Conservation (phyloP, 441 rosid genomes). For the Adansonia madagascariensis region DNA sequence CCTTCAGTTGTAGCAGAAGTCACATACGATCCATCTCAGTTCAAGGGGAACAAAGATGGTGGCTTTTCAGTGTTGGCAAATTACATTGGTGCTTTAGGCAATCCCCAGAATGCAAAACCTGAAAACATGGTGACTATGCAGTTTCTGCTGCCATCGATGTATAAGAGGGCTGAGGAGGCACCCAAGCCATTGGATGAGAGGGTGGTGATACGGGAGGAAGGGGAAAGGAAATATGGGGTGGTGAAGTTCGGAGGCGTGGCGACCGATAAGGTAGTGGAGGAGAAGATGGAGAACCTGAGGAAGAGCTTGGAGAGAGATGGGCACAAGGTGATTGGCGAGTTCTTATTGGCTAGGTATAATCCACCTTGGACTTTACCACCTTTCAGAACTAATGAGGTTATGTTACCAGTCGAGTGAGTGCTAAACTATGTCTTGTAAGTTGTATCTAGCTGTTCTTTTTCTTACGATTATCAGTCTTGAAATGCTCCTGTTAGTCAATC, state of each 20-base stretch:
- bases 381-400: conserved; percentile 76
- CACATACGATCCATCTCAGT: conserved; percentile 67
- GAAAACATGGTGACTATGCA: conserved; percentile 87
- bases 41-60: conserved; percentile 64
- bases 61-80: conserved; percentile 76
- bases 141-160: conserved; percentile 75
- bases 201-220: conserved; percentile 70
- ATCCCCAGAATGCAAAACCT: conserved; percentile 74
- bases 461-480: neutral
- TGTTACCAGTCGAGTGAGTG: conserved; percentile 75
- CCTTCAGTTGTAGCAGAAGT: conserved; percentile 72
- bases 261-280: conserved; percentile 60
- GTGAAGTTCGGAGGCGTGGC: conserved; percentile 73
- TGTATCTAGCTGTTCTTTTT: conserved; percentile 7
- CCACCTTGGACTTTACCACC: conserved; percentile 88
- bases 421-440: neutral
- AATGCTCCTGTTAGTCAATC: neutral
- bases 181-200: conserved; percentile 86
- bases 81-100: conserved; percentile 83
- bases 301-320: conserved; percentile 77
- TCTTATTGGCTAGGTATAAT: conserved; percentile 75
- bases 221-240: conserved; percentile 74
- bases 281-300: conserved; percentile 68
- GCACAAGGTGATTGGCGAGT: conserved; percentile 62
- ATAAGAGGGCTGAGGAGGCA: conserved; percentile 73